Conservation (phyloP, 805 yeast species). For the Candida morakotiae region DNA sequence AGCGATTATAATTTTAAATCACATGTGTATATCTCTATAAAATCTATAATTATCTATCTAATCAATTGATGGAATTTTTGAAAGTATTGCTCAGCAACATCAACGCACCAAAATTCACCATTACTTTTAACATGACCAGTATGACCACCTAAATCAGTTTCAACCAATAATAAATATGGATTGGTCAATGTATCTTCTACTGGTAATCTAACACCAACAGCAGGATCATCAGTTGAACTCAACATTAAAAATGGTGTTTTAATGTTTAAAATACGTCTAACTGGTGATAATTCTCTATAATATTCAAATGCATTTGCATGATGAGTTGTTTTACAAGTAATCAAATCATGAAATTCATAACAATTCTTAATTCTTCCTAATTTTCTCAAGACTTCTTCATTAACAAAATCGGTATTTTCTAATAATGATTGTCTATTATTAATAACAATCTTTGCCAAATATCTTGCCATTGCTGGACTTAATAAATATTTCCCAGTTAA, state of each 20-base stretch:
- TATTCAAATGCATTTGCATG: constrained; percentile 61
- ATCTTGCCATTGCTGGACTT: constrained; percentile 28
- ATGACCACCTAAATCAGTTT: constrained; percentile 75
- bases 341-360: constrained; percentile 56
- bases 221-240: constrained; percentile 74
- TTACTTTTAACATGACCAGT: constrained; percentile 67
- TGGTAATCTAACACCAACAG: constrained; percentile 58
- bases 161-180: constrained; percentile 55
- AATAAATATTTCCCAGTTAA: constrained; percentile 33
- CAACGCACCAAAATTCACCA: constrained; percentile 61
- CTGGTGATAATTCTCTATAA: constrained; percentile 60
- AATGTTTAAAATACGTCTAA: constrained; percentile 45
- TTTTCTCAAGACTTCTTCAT: constrained; percentile 16
- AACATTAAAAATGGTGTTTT: constrained; percentile 62
- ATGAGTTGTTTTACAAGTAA: constrained; percentile 66
- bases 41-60: no score
- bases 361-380: constrained; percentile 27
- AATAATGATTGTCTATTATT: constrained; percentile 32
- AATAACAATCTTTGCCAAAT: constrained; percentile 27
- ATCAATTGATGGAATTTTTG: constrained; percentile 20
- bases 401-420: constrained; percentile 20
- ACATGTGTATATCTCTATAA: no score
- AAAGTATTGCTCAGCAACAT: constrained; percentile 33
- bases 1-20: no score
- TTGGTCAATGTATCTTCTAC: constrained; percentile 44